Base-by-base conservation (phyloP, 83 land plant species). In the Diphasiastrum complanatum region DNA sequence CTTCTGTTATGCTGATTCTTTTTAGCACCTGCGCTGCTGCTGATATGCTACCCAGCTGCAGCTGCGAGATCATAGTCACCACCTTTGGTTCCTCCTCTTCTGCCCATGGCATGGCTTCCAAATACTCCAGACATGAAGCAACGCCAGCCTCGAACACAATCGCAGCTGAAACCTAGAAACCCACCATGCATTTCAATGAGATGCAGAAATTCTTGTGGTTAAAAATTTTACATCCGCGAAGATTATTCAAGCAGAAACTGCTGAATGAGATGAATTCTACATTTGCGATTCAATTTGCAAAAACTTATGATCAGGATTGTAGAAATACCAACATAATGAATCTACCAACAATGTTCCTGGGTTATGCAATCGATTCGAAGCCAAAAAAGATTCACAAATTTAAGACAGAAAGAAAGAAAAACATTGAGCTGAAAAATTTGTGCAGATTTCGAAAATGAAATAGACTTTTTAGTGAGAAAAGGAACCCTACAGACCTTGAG, bases 401-500 rank as follows among this genome's bases (percentile, higher is more conserved):
- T n/a, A 24, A 18, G 6, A 6, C 30, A 23, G 30, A 8, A 23
- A 23, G 30, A 5, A 27, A 16, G 16, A 2, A 52, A 22, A 3
- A 3, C 30, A 25, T 5, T 22, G 4, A 22, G 28, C 30, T 51
- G 27, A 33, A 26, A 29, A 26, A 2, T 10, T 2, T 22, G 33
- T 2, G 30, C 3, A 22, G 30, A 2, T 10, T 28, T 28, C 31
- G 23, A 2, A 52, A 52, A 4, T 20, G 27, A 31, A 52, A 52
- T 52, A 28, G 56, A 25, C 31, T 52, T 52, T 20, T 6, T 52
- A 52, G 30, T 12, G 31, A 20, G 12, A 5, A 6, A 57, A 35
- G 43, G 38, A 48, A 19, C 24, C 16, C 27, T 1, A 54, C 34
- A 25, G 48, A 84, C 85, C 89, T 85, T 85, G 11, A 85, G 52